Evolutionary conservation across 768 basidiomycete genomes (phyloP), one percentile per base, ranked within the genome.

Genomic region (Hirschioporus abietinus): DNA sequence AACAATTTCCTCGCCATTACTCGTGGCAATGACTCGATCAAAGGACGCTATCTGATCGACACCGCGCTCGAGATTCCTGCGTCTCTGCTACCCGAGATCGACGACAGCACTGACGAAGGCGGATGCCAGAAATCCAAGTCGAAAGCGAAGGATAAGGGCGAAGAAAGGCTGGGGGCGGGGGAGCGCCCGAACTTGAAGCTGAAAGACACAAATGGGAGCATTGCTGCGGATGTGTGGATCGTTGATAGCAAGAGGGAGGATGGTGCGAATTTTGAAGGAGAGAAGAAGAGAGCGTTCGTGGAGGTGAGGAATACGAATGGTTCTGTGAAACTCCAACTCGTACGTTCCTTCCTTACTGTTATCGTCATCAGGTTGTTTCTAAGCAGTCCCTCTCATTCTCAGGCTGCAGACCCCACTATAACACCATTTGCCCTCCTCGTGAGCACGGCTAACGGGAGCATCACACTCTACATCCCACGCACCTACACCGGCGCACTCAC

Each of bases 401-500:
- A 61, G 24, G 60, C 24, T 8, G 24, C 24, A 12, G 25, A 61
- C 60, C 25, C 60, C 1, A 34, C 24, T 3, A 34, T 3, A 24
- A 61, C 24, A 24, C 60, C 24, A 15, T 61, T 61, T 9, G 24
- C 30, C 17, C 60, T 25, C 12, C 60, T 15, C 24, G 30, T 15
- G 60, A 61, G 24, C 30, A 61, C 60, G 60, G 17, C 23, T 3
- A 25, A 61, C 60, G 81, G 81, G n/a, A 69, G 73, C 58, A 70
- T 82, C 58, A 74, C 70, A 1, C 36, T 82, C 17, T 72, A 75
- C 64, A 68, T 83, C 60, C 81, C 82, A 8, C 78, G 78, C 35
- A 75, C 78, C 20, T 83, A 82, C 74, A 73, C 73, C 34, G 82
- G 82, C 0, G 77, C 76, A 0, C 63, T 80, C 63, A 74, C 72